phyloP scores from a whole-genome alignment of 352 stramenopile species.

The Phytophthora quininea region DNA sequence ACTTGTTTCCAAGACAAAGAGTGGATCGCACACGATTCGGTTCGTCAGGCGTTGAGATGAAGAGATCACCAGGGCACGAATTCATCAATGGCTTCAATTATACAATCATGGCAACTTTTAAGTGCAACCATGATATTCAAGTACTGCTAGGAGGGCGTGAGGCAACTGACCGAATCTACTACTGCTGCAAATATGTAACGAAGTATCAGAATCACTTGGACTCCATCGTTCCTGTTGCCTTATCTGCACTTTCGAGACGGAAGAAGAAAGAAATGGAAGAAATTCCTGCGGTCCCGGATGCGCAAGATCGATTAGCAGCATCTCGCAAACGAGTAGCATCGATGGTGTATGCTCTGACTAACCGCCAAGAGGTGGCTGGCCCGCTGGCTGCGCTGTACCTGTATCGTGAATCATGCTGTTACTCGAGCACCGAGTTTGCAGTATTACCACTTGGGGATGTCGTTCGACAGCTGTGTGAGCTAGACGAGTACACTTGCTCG shows the following conservation, averaged over 20 bases:
- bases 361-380: constrained; percentile 3
- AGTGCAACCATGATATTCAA: constrained; percentile 7
- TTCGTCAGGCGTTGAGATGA: not conserved
- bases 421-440: not conserved
- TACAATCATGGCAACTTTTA: not conserved
- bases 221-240: not conserved
- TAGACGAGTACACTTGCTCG: not conserved
- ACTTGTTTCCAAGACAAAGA: constrained; percentile 1
- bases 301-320: not conserved
- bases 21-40: not conserved
- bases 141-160: not conserved
- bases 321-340: constrained; percentile 1
- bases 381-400: not conserved
- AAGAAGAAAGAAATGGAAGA: not conserved
- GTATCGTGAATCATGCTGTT: constrained; percentile 1
- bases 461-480: not conserved
- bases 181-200: constrained; percentile 4
- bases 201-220: constrained; percentile 3
- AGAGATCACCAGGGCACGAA: not conserved
- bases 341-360: constrained; percentile 1
- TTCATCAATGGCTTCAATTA: constrained; percentile 2
- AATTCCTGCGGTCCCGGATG: not conserved
- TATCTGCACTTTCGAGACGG: constrained; percentile 1
- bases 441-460: not conserved
- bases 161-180: constrained; percentile 3